Evolutionary conservation across 345 rosid species (phyloP), one percentile per base, ranked within the genome.

Genomic region (Anastatica hierochuntica): DNA sequence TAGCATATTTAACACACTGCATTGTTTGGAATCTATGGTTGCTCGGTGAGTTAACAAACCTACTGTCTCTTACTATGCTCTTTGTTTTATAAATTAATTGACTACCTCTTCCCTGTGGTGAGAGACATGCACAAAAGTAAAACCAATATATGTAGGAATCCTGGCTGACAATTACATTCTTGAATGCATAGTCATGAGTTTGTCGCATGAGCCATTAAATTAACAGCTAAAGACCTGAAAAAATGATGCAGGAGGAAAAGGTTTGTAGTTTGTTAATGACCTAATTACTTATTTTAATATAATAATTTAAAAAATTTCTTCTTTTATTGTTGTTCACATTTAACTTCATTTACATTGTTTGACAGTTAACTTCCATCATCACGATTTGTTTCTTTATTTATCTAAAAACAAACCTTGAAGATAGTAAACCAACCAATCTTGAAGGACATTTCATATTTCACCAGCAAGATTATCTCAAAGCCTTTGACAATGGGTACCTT

Each of bases 401-500:
- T 1, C 79, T 80, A 96, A 84, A 88, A 88, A 69, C 84, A 85
- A 29, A 88, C 85, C 72, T 60, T 85, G 53, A 77, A 77, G 73
- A 58, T 48, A n/a, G 79, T 88, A 19, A 83, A 88, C 40, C 68
- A 68, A 60, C 65, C 88, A 41, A 83, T 80, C 8, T 53, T 72
- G 63, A 64, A 70, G 20, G 95, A 85, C 67, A 77, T 88, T 35
- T 8, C 77, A 14, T 45, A 53, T 13, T 62, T 81, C 27, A 80
- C 83, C 56, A 52, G 60, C 55, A 74, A 72, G 73, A 53, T 92
- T 16, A 67, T 92, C n/a, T 74, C 94, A 4, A 83, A 84, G 10
- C 94, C 95, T 52, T 74, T 92, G 49, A 79, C 97, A 50, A 79
- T 92, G 88, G 96, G 88, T 18, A 73, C 88, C 15, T 78, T 78